Evolutionary conservation across 1,284 basidiomycete species (phyloP), one percentile per base, ranked within the genome.

Genomic region (Boletus mariae): DNA sequence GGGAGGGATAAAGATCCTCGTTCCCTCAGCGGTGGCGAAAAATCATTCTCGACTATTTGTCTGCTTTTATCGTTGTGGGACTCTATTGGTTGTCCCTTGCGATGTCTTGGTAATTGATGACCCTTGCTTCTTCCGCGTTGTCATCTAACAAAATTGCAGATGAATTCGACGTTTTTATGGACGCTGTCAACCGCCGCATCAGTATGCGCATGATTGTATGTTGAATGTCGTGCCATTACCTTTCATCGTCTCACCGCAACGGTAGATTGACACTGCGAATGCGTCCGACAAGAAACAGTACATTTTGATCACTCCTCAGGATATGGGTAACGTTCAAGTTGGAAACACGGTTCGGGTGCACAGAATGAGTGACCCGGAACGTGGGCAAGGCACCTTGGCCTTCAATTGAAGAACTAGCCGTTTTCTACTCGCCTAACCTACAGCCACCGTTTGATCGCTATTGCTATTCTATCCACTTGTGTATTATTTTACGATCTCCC

Each of bases 121-220:
- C 4, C 12, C 9, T 41, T 44, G 55, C 58, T 25, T 51, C 13
- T 43, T 12, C 6, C 13, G 15, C 7, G 4, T 13, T n/a, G 12
- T 35, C 10, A 31, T 42, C 48, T 54, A 26, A 54, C 50, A 50
- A 52, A 15, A 17, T 31, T 29, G 38, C 54, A 87, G 90, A 92
- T 60, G 90, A 92, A 67, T 96, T 94, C 67, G 92, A 97, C 61
- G 94, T 98, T 12, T 98, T 96, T 75, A 93, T 97, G 87, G 95
- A 98, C 67, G 87, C 89, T 25, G 88, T 94, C 53, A 98, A 98
- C 68, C 84, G 96, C 34, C 84, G 85, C 54, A 88, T 96, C 59
- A 90, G 90, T 56, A 93, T 94, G 82, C 88, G 83, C 70, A 92
- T 95, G 87, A 90, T 98, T 82, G 90, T 92, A 53, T 46, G 84